A percentile compares a stretch with the other conserved stretches of the same genome.
Evolutionary conservation across 2,329 filamentous ascomycete species (phyloP).

Genomic region (Emericellopsis atlantica): DNA sequence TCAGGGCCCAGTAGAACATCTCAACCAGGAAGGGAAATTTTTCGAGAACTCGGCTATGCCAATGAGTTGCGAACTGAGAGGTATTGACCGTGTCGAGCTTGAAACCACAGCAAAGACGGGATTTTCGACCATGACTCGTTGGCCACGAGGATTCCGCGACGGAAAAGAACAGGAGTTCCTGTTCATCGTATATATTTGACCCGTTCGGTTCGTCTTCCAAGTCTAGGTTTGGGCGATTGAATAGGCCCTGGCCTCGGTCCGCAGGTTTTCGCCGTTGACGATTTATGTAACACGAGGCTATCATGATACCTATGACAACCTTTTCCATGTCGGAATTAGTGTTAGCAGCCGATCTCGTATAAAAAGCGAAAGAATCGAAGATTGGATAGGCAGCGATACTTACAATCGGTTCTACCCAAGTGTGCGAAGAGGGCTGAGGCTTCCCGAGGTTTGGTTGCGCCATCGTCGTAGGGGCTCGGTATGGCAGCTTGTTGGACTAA

Average conservation of each 20-base stretch:
- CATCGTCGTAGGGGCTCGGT: too few species aligned
- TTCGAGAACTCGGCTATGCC: conserved; percentile 50
- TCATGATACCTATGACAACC: conserved; percentile 14
- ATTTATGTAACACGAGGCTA: conserved; percentile 14
- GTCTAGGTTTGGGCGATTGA: conserved; percentile 9
- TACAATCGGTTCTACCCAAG: too few species aligned
- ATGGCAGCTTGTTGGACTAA: too few species aligned
- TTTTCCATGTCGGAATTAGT: conserved; percentile 1
- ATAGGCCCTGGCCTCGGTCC: conserved; percentile 10
- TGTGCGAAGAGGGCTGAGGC: too few species aligned
- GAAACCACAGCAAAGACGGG: conserved; percentile 33
- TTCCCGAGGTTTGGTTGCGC: too few species aligned
- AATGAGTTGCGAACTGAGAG: conserved; percentile 42
- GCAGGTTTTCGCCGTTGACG: conserved; percentile 11
- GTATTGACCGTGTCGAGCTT: conserved; percentile 43
- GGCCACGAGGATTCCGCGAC: too few species aligned
- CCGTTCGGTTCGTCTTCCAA: conserved; percentile 27
- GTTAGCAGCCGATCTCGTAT: too few species aligned
- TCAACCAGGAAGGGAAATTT: conserved; percentile 57
- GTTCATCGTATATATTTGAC: too few species aligned
- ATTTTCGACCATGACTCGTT: too few species aligned
- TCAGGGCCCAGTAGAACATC: conserved; percentile 64
- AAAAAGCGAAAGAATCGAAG: too few species aligned
- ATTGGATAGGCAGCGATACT: too few species aligned
- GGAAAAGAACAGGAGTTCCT: too few species aligned